Percentiles rank a stretch among this genome's conserved stretches.
Evolutionary conservation across 495 filamentous ascomycete species (phyloP).

Genomic region (Aspergillus baeticus): DNA sequence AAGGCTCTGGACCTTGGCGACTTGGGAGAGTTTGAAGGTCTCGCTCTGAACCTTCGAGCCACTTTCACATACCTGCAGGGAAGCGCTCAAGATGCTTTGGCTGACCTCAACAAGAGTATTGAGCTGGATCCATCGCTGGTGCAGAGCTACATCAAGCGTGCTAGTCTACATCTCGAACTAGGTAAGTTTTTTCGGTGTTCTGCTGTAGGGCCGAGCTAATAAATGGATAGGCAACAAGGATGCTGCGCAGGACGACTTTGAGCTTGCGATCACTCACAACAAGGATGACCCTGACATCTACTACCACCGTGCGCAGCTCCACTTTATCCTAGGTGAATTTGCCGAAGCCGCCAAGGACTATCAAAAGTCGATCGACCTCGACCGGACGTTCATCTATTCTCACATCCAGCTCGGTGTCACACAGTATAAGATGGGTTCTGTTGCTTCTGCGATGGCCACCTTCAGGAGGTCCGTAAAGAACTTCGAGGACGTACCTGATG

Average conservation of each 20-base stretch:
- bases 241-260: slow-evolving; percentile 83
- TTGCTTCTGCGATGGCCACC: slow-evolving; percentile 96
- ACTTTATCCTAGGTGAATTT: slow-evolving; percentile 96
- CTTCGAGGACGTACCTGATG: slow-evolving; percentile 92
- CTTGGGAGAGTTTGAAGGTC: slow-evolving; percentile 75
- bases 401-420: slow-evolving; percentile 99
- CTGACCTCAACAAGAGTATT: slow-evolving; percentile 86
- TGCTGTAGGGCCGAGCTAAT: slow-evolving; percentile 10
- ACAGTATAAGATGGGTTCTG: slow-evolving; percentile 99
- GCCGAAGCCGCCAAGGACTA: slow-evolving; percentile 95
- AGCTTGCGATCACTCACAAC: slow-evolving; percentile 80
- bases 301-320: slow-evolving; percentile 97
- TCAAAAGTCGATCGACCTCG: slow-evolving; percentile 97
- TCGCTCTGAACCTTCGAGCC: slow-evolving; percentile 93
- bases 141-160: slow-evolving; percentile 97
- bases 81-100: slow-evolving; percentile 76
- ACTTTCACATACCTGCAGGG: slow-evolving; percentile 93
- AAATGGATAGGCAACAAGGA: slow-evolving; percentile 71
- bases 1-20: slow-evolving; percentile 79
- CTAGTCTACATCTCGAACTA: slow-evolving; percentile 95
- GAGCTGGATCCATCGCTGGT: slow-evolving; percentile 83
- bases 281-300: slow-evolving; percentile 93
- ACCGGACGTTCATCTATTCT: slow-evolving; percentile 95
- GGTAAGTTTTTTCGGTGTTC: slow-evolving; percentile 51
- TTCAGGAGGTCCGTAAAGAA: slow-evolving; percentile 98